Percentiles rank a stretch among this genome's conserved stretches.
Evolutionary conservation across 1,139 yeast genomes (phyloP).

Genomic region (Magnusiomyces suaveolens): DNA sequence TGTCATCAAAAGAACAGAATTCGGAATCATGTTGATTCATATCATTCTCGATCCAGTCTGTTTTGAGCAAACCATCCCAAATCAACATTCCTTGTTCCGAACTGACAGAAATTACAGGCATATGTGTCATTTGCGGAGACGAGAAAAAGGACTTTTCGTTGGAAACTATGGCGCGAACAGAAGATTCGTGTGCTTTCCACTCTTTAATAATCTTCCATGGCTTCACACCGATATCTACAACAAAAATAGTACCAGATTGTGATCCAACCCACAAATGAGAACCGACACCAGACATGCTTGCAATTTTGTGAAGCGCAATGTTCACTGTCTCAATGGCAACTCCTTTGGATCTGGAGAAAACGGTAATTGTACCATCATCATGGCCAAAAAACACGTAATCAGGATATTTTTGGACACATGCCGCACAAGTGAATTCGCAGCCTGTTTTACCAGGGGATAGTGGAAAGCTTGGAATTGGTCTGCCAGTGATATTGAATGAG

Average conservation of each 20-base stretch:
- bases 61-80: conserved; percentile 34
- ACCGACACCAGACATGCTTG: conserved; percentile 29
- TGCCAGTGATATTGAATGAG: conserved; percentile 22
- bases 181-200: conserved; percentile 34
- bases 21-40: conserved; percentile 27
- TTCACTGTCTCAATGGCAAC: conserved; percentile 29
- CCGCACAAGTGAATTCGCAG: conserved; percentile 32
- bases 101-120: conserved; percentile 15
- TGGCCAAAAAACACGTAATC: conserved; percentile 35
- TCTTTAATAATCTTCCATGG: conserved; percentile 34
- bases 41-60: conserved; percentile 31
- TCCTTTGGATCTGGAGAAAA: conserved; percentile 25
- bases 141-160: conserved; percentile 17
- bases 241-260: conserved; percentile 32
- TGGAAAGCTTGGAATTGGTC: conserved; percentile 23
- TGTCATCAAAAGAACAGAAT: conserved; percentile 25
- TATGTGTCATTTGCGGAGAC: conserved; percentile 20
- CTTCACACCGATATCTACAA: conserved; percentile 27
- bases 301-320: conserved; percentile 30
- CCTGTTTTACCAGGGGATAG: conserved; percentile 10
- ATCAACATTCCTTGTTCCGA: conserved; percentile 23
- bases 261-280: conserved; percentile 34
- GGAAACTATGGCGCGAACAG: conserved; percentile 22
- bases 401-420: conserved; percentile 21
- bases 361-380: conserved; percentile 35